Conservation (phyloP, 2,329 filamentous ascomycete genomes). For the Paracorniculantispora psalliotae region DNA sequence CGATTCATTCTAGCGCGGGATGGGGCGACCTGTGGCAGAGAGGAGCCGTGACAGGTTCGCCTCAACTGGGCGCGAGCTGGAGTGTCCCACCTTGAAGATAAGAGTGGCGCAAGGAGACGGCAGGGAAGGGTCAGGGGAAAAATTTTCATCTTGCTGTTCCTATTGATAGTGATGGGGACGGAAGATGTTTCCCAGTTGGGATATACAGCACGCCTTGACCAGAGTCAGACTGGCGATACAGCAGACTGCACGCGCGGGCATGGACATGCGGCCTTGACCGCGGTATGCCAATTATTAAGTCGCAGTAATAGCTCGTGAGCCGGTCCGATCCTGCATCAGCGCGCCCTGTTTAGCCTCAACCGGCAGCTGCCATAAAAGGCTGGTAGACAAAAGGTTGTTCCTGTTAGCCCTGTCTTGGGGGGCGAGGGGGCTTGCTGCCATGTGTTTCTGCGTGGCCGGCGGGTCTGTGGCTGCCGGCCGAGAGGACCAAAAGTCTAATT, state of each 20-base stretch:
- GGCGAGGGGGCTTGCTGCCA: neutral
- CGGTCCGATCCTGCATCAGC: no score
- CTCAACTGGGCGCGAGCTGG: constrained; percentile 3
- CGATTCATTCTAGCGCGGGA: neutral
- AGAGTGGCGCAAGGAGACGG: neutral
- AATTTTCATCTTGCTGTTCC: neutral
- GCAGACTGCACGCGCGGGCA: no score
- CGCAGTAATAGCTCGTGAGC: no score
- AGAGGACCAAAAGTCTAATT: neutral
- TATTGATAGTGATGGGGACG: neutral
- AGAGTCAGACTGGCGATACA: neutral
- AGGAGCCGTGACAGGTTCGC: neutral
- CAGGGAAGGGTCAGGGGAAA: neutral
- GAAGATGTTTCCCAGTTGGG: neutral
- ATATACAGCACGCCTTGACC: neutral
- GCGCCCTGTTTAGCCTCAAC: neutral
- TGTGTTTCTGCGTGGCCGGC: neutral
- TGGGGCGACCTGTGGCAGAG: neutral
- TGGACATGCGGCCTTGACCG: no score
- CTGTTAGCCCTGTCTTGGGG: neutral
- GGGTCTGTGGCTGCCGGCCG: constrained; percentile 3
- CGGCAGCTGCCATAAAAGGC: neutral
- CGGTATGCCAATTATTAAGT: no score
- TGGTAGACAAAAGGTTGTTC: neutral
- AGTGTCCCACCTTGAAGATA: constrained; percentile 5